Conservation (phyloP, 176 grass and related monocot species). For the Rhynchospora tenuis region DNA sequence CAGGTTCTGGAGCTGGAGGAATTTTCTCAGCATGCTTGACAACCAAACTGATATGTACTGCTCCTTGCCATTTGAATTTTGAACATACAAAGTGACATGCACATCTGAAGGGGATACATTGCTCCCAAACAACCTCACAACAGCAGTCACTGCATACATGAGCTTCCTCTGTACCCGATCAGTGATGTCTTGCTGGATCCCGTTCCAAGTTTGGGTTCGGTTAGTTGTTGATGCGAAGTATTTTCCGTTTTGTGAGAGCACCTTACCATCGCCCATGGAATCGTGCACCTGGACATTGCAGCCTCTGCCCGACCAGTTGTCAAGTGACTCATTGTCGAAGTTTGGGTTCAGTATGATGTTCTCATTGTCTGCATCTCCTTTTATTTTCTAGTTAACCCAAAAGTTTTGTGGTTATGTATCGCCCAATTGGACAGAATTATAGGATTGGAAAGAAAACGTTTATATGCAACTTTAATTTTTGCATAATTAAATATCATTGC, state of each 20-base stretch:
- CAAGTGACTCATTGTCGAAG: slow-evolving; percentile 62
- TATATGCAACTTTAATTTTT: too few species aligned
- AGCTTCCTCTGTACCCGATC: slow-evolving; percentile 62
- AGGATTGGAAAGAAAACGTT: too few species aligned
- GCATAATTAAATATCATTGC: too few species aligned
- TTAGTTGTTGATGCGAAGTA: slow-evolving; percentile 65
- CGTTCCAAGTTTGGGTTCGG: slow-evolving; percentile 60
- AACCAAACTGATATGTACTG: slow-evolving; percentile 38
- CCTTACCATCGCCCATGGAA: slow-evolving; percentile 66
- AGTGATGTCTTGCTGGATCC: slow-evolving; percentile 81
- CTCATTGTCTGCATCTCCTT: slow-evolving; percentile 35
- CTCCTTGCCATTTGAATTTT: slow-evolving; percentile 53
- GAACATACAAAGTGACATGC: slow-evolving; percentile 45
- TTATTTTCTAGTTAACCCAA: not conserved
- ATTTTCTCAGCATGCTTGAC: slow-evolving; percentile 71
- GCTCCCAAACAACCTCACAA: slow-evolving; percentile 39
- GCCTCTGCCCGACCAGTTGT: slow-evolving; percentile 64
- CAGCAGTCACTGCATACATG: slow-evolving; percentile 48
- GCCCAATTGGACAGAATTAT: too few species aligned
- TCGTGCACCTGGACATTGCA: slow-evolving; percentile 74
- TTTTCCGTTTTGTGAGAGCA: slow-evolving; percentile 52
- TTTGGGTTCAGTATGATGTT: slow-evolving; percentile 90
- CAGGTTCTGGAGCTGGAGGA: slow-evolving; percentile 44
- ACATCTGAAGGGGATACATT: slow-evolving; percentile 41
- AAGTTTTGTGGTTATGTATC: too few species aligned